These are phyloP conservation scores for Hyphodiscus hymeniophilus DNA, from an alignment of 495 filamentous ascomycete species.

Conservation along the genomic window DNA sequence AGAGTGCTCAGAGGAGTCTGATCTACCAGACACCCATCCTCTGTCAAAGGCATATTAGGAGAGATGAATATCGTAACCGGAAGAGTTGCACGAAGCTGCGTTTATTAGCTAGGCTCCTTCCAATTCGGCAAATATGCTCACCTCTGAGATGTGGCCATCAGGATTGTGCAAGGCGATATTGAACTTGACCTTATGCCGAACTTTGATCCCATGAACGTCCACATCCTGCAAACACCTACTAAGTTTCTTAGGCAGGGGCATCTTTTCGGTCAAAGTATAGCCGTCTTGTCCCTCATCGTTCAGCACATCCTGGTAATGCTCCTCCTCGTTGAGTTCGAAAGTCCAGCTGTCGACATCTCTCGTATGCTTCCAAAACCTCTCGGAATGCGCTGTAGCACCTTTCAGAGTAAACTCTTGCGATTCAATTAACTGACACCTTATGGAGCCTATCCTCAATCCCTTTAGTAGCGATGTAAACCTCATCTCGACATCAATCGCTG, in stretches of 20 bases:
- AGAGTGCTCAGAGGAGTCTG: conserved; percentile 37
- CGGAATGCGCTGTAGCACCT: conserved; percentile 39
- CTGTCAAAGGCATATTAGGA: conserved; percentile 75
- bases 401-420: conserved; percentile 57
- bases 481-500: conserved; percentile 69
- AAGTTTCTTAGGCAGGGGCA: conserved; percentile 71
- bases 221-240: conserved; percentile 78
- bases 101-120: conserved; percentile 5
- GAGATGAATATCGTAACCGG: conserved; percentile 91
- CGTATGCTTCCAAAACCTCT: conserved; percentile 51
- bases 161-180: conserved; percentile 85
- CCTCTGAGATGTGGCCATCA: conserved; percentile 86
- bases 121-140: conserved; percentile 26
- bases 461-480: conserved; percentile 77
- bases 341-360: conserved; percentile 56
- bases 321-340: conserved; percentile 46
- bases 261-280: conserved; percentile 58
- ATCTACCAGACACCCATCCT: conserved; percentile 62
- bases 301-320: conserved; percentile 57
- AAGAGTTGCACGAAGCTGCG: conserved; percentile 66
- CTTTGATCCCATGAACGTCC: conserved; percentile 72
- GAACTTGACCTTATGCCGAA: conserved; percentile 80
- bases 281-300: conserved; percentile 64
- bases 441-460: conserved; percentile 70
- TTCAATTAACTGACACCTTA: conserved; percentile 69